phyloP scores from a whole-genome alignment of 1,284 basidiomycete species.

The Albatrellus sp. region DNA sequence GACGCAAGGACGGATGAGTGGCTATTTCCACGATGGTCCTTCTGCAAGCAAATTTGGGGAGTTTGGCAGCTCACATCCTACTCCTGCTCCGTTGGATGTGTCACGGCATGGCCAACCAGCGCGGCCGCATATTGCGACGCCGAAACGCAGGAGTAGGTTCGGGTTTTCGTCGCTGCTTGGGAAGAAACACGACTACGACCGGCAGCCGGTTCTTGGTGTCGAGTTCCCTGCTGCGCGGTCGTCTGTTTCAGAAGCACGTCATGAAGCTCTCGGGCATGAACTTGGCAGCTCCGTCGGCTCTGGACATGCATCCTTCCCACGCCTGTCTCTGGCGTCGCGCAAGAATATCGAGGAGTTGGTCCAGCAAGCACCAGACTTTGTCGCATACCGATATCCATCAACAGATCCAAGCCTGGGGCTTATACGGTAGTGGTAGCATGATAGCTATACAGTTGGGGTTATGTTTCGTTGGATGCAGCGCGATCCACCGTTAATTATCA shows the following conservation, averaged over 20 bases:
- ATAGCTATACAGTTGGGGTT: not conserved
- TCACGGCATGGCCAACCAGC: slow-evolving; percentile 26
- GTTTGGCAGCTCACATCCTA: slow-evolving; percentile 52
- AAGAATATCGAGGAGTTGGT: slow-evolving; percentile 68
- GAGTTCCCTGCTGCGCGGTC: slow-evolving; percentile 18
- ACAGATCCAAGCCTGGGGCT: slow-evolving; percentile 48
- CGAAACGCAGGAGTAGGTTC: slow-evolving; percentile 61
- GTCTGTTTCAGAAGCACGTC: slow-evolving; percentile 20
- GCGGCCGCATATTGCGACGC: slow-evolving; percentile 18
- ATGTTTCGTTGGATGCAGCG: too few relatives aligned
- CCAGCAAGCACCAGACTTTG: slow-evolving; percentile 66
- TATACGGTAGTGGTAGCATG: slow-evolving; percentile 26
- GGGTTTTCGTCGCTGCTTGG: slow-evolving; percentile 52
- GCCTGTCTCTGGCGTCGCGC: slow-evolving; percentile 54
- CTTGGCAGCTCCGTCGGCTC: slow-evolving; percentile 26
- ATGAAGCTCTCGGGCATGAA: slow-evolving; percentile 27
- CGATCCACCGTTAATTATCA: too few relatives aligned
- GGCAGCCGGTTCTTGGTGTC: slow-evolving; percentile 4
- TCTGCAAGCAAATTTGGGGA: slow-evolving; percentile 38
- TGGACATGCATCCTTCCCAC: slow-evolving; percentile 21
- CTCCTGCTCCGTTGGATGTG: slow-evolving; percentile 42
- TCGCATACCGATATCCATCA: slow-evolving; percentile 75
- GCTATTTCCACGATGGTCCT: too few relatives aligned
- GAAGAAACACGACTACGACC: slow-evolving; percentile 26
- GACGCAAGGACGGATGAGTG: slow-evolving; percentile 16